These are phyloP conservation scores for Ustilago tritici DNA, from an alignment of 1,284 basidiomycete genomes.

Conservation along the genomic window DNA sequence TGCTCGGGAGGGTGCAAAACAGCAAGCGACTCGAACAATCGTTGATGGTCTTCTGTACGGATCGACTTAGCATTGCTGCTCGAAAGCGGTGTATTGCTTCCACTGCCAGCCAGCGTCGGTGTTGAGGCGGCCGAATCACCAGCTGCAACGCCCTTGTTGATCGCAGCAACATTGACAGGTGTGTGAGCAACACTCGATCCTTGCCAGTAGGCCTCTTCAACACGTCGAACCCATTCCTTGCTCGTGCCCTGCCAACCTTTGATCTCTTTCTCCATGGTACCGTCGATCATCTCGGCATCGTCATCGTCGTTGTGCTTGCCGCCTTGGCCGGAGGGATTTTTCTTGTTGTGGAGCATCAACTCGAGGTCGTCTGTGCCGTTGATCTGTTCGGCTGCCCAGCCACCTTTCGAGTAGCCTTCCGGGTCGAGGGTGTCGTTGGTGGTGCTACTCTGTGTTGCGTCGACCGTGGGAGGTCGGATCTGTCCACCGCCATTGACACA, in stretches of 20 bases:
- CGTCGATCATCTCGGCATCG: conserved; percentile 33
- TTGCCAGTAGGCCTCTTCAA: conserved; percentile 67
- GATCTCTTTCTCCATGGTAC: conserved; percentile 23
- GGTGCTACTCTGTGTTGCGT: conserved; percentile 1
- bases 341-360: conserved; percentile 70
- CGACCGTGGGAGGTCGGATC: conserved; percentile 64
- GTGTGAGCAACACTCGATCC: conserved; percentile 46
- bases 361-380: conserved; percentile 72
- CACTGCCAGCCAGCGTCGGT: conserved; percentile 31
- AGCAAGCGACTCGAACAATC: conserved; percentile 26
- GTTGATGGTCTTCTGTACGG: conserved; percentile 32
- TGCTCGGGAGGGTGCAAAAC: not conserved
- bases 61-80: conserved; percentile 34
- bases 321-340: conserved; percentile 69
- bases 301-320: conserved; percentile 71
- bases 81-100: conserved; percentile 34
- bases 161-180: conserved; percentile 37
- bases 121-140: conserved; percentile 34
- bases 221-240: conserved; percentile 65
- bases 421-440: conserved; percentile 20
- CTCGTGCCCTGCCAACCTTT: conserved; percentile 68
- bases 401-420: conserved; percentile 37
- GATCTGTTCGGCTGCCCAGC: conserved; percentile 33
- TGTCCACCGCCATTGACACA: conserved; percentile 99
- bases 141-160: not conserved